phyloP scores from a whole-genome alignment of 1,139 yeast genomes.

The Blastobotrys aristatus region DNA sequence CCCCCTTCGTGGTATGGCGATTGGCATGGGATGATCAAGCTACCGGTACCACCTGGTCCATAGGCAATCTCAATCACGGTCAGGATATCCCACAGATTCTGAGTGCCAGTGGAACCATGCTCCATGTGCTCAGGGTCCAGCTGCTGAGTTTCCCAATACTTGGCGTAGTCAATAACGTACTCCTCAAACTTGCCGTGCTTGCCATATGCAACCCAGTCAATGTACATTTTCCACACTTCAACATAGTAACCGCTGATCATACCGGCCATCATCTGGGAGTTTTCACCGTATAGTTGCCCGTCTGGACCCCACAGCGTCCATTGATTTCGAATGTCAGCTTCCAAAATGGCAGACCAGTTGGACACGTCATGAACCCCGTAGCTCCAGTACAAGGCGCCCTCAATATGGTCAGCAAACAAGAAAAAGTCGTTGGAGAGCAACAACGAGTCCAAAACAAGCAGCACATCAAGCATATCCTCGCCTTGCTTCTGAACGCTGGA shows the following conservation, averaged over 20 bases:
- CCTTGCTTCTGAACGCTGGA: not conserved
- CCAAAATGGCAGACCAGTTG: conserved; percentile 1
- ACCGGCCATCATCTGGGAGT: conserved; percentile 20
- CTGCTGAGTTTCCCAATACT: not conserved
- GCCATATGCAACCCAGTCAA: not conserved
- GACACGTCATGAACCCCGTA: not conserved
- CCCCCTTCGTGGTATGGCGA: no score
- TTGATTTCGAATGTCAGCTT: conserved; percentile 18
- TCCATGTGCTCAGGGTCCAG: no score
- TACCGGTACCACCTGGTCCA: not conserved
- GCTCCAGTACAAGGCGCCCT: conserved; percentile 8
- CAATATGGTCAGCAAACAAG: conserved; percentile 13
- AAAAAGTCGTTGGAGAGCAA: conserved; percentile 17
- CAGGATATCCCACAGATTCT: not conserved
- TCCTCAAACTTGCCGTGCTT: not conserved
- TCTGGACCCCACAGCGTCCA: conserved; percentile 20
- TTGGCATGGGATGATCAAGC: not conserved
- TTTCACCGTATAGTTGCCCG: conserved; percentile 14
- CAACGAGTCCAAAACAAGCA: conserved; percentile 14
- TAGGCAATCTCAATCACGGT: not conserved
- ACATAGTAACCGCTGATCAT: conserved; percentile 16
- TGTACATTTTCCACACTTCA: conserved; percentile 15
- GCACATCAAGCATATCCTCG: conserved; percentile 9
- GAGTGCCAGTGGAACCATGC: not conserved
- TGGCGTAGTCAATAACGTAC: not conserved